These are phyloP conservation scores for Talaromyces sp. DNA, from an alignment of 2,329 filamentous ascomycete genomes.

Conservation along the genomic window DNA sequence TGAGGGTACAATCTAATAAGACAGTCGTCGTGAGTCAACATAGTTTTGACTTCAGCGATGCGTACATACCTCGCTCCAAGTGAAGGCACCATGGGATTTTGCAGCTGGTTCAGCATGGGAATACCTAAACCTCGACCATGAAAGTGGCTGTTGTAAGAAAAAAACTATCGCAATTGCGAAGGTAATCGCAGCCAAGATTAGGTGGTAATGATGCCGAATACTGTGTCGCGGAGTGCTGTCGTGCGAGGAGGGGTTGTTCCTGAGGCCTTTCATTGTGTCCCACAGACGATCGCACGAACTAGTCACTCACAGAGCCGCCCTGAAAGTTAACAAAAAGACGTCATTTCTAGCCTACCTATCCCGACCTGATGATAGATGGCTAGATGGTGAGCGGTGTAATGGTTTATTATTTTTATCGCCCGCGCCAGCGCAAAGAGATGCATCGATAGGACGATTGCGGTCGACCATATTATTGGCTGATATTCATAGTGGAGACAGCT, in stretches of 20 bases:
- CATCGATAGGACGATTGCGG: background rate
- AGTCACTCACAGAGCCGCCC: background rate
- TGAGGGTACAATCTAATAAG: slow-evolving; percentile 21
- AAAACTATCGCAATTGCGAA: background rate
- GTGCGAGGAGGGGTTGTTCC: background rate
- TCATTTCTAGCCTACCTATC: background rate
- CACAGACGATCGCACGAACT: background rate
- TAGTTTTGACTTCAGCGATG: background rate
- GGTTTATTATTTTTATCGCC: background rate
- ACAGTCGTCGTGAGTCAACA: background rate
- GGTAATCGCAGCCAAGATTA: background rate
- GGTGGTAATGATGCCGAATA: background rate
- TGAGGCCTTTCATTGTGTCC: background rate
- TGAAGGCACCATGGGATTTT: background rate
- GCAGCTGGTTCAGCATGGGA: background rate
- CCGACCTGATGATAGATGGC: background rate
- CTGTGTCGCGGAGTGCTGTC: background rate
- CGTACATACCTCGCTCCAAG: slow-evolving; percentile 4
- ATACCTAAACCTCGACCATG: background rate
- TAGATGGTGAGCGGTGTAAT: background rate
- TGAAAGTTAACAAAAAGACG: background rate
- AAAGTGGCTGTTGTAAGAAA: background rate
- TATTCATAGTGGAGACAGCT: background rate
- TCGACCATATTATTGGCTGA: background rate
- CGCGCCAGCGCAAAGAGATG: background rate